These are phyloP conservation scores for Puccinia coronata DNA, from an alignment of 1,284 basidiomycete genomes.

Conservation along the genomic window DNA sequence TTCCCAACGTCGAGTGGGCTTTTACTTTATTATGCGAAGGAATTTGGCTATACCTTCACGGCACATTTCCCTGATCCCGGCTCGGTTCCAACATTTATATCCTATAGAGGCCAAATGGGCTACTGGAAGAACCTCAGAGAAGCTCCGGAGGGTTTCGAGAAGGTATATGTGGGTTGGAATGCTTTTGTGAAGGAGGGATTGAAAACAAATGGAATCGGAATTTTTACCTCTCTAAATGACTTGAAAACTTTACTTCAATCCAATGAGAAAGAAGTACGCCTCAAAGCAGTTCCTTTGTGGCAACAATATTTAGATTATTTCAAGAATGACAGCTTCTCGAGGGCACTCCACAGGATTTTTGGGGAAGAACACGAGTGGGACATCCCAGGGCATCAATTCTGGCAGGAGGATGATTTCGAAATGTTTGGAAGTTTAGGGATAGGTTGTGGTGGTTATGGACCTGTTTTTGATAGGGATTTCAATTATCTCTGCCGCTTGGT, in stretches of 20 bases:
- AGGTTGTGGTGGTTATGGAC: conserved; percentile 13
- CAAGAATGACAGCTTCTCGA: neutral
- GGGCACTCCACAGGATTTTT: neutral
- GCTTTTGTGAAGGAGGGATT: conserved; percentile 10
- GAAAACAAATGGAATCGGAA: neutral
- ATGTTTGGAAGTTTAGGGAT: conserved; percentile 22
- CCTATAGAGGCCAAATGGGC: neutral
- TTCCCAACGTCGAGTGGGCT: conserved; percentile 17
- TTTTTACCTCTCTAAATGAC: neutral
- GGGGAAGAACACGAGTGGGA: conserved; percentile 12
- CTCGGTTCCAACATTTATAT: neutral
- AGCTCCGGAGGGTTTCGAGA: conserved; percentile 3
- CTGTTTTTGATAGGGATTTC: conserved; percentile 22
- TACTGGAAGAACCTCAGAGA: conserved; percentile 7
- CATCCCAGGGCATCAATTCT: neutral
- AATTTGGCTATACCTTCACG: conserved; percentile 17
- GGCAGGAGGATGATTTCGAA: conserved; percentile 22
- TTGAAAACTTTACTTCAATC: neutral
- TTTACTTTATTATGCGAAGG: conserved; percentile 16
- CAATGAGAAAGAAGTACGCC: neutral
- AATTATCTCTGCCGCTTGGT: neutral
- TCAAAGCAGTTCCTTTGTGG: neutral
- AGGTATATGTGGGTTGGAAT: conserved; percentile 19
- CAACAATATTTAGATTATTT: conserved; percentile 14
- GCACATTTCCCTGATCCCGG: conserved; percentile 10